Base-by-base conservation (phyloP, 192 early-diverging fungal species). In the Coemansia sp. region DNA sequence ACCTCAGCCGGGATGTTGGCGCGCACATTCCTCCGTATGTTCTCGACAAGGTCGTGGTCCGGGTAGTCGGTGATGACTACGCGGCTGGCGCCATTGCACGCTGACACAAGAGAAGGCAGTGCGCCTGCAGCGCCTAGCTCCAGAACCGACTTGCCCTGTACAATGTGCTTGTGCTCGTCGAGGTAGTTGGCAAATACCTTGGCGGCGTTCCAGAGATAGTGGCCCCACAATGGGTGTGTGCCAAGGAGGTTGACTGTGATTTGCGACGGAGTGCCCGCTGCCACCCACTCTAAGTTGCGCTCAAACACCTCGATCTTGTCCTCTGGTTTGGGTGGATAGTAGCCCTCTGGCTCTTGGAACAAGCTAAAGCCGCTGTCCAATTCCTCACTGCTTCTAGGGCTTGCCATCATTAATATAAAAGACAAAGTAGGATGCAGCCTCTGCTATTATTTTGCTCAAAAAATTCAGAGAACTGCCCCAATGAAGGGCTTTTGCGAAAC, bases 141-240 rank as follows among this genome's bases (percentile, higher is more conserved):
- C 19, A 95, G 65, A 0, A 93, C 86, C 8, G 66, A 76, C 58
- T 90, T 93, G 41, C 72, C 72, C 2, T 50, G 29, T 8, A 85
- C 81, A 10, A 90, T 54, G 15, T 82, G 70, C 35, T 86, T 86
- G 57, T 88, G 75, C 33, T 76, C 55, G 59, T 97, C 94, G 48
- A 97, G 75, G 64, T 90, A 86, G 52, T 85, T 80, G 27, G 92
- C 85, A 82, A 95, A 85, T 29, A 83, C 84, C 65, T 89, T 87
- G 39, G 91, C 90, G 3, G 93, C 92, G 58, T 97, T 97, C 94
- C 94, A 97, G 26, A 97, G 83, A 40, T 87, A 75, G 65, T 97
- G 93, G 14, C 83, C 92, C 92, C 91, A 93, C 1, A 96, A 81
- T 34, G 90, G 88, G 57, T 91, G 90, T 10, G 84, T 79, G 27